Percentiles rank a stretch among this genome's conserved stretches.
phyloP scores from a whole-genome alignment of 2,329 filamentous ascomycete genomes.

The Trematosphaeria pertusa region DNA sequence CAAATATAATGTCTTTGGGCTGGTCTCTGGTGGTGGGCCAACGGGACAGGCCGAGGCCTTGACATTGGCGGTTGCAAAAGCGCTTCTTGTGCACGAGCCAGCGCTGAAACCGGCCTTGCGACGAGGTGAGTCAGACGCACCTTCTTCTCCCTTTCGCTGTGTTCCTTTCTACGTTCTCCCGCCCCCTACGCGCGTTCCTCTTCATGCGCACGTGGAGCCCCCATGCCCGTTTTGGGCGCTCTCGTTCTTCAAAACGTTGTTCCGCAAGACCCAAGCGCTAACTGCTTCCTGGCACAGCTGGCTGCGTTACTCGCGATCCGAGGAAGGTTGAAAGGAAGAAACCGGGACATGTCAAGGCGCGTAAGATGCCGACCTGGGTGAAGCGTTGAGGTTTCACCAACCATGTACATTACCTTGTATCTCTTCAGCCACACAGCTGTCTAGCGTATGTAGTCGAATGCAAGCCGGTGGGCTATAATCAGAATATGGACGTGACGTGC shows the following conservation, averaged over 20 bases:
- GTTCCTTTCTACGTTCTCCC: not conserved
- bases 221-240: constrained; percentile 12
- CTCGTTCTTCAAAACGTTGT: constrained; percentile 2
- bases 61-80: constrained; percentile 87
- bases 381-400: constrained; percentile 65
- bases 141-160: constrained; percentile 11
- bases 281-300: constrained; percentile 67
- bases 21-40: constrained; percentile 83
- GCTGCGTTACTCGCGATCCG: constrained; percentile 87
- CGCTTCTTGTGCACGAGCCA: constrained; percentile 88
- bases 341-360: constrained; percentile 91
- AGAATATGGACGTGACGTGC: constrained; percentile 1
- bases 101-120: constrained; percentile 85
- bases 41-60: constrained; percentile 96
- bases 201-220: constrained; percentile 15
- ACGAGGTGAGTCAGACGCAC: constrained; percentile 71
- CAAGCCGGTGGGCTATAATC: not conserved
- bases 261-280: constrained; percentile 44
- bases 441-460: constrained; percentile 16
- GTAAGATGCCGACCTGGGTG: constrained; percentile 98
- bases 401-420: constrained; percentile 35
- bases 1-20: constrained; percentile 96
- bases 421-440: constrained; percentile 18
- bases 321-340: constrained; percentile 98
- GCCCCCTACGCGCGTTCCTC: not conserved